A percentile compares a stretch with the other conserved stretches of the same genome.
phyloP scores from a whole-genome alignment of 139 green algal species.

The Pedinophyceae sp. region DNA sequence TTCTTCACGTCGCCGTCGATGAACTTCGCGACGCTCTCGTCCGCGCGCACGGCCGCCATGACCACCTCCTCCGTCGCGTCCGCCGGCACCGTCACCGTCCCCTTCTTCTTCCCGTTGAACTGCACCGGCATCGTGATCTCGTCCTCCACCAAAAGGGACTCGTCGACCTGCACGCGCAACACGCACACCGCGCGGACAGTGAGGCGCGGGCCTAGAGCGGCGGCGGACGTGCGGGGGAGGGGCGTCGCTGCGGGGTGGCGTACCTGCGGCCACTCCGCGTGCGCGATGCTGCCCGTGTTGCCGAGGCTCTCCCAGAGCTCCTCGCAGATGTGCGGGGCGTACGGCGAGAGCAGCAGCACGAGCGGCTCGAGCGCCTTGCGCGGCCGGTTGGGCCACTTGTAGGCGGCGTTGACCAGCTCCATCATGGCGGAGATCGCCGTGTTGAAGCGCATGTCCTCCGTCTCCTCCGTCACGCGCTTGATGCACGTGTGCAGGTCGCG shows the following conservation, averaged over 20 bases:
- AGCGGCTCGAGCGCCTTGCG: conserved; percentile 54
- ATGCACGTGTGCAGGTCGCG: conserved; percentile 2
- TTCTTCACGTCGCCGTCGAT: conserved; percentile 80
- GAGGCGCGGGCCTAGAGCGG: too few species aligned
- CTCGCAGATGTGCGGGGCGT: conserved; percentile 89
- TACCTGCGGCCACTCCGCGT: too few species aligned
- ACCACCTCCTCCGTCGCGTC: conserved; percentile 34
- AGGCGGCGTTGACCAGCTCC: conserved; percentile 91
- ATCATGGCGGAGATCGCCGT: conserved; percentile 96
- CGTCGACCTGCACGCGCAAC: conserved; percentile 28
- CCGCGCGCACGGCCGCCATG: conserved; percentile 17
- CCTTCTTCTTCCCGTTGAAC: conserved; percentile 85
- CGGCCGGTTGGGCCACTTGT: conserved; percentile 55
- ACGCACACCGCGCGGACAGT: too few species aligned
- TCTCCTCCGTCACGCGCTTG: conserved; percentile 76
- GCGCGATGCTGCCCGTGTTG: conserved; percentile 12
- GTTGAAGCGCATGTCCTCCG: conserved; percentile 94
- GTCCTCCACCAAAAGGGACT: conserved; percentile 61
- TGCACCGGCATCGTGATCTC: conserved; percentile 69
- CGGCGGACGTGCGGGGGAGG: too few species aligned
- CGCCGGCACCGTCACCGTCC: conserved; percentile 51
- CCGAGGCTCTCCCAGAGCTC: conserved; percentile 70
- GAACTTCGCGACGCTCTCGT: conserved; percentile 31
- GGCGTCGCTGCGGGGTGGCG: not conserved
- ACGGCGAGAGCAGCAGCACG: conserved; percentile 80